Percentiles rank a stretch among this genome's conserved stretches.
Conservation (phyloP, 73 alveolate genomes). For the Paramecium caudatum region DNA sequence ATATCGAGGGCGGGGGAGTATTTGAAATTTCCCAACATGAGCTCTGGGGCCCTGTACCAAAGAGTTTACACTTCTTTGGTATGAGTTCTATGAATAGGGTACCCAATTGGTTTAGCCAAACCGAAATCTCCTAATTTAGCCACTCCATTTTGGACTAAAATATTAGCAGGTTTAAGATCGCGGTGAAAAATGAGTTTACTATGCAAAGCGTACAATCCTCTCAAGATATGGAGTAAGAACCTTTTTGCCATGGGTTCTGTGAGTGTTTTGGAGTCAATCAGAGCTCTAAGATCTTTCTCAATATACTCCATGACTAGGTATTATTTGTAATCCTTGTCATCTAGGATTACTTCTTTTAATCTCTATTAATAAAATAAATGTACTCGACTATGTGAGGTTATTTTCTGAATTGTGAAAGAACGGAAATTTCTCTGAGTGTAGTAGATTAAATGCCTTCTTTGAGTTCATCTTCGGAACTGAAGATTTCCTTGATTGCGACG, state of each 20-base stretch:
- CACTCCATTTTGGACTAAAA: conserved; percentile 79
- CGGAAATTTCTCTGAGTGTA: conserved; percentile 70
- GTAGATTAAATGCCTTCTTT: conserved; percentile 75
- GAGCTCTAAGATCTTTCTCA: neutral
- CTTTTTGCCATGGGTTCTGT: neutral
- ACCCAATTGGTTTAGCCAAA: conserved; percentile 81
- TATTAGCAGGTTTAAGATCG: conserved; percentile 76
- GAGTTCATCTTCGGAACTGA: conserved; percentile 75
- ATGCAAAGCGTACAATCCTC: conserved; percentile 28
- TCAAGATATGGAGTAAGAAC: conserved; percentile 15
- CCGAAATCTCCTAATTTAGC: conserved; percentile 96
- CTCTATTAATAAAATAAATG: neutral
- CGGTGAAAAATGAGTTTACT: conserved; percentile 65
- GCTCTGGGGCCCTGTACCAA: conserved; percentile 84
- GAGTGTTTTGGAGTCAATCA: neutral
- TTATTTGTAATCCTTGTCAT: neutral
- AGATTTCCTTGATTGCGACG: conserved; percentile 92
- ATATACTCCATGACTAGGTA: conserved; percentile 31
- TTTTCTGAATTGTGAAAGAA: neutral
- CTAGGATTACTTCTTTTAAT: conserved; percentile 27
- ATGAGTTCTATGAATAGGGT: conserved; percentile 70
- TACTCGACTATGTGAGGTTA: conserved; percentile 47
- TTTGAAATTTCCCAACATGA: conserved; percentile 71
- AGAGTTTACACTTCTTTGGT: conserved; percentile 79
- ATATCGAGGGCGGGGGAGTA: conserved; percentile 79